Conservation (phyloP, 2,329 filamentous ascomycete genomes). For the Epichloe bromicola region DNA sequence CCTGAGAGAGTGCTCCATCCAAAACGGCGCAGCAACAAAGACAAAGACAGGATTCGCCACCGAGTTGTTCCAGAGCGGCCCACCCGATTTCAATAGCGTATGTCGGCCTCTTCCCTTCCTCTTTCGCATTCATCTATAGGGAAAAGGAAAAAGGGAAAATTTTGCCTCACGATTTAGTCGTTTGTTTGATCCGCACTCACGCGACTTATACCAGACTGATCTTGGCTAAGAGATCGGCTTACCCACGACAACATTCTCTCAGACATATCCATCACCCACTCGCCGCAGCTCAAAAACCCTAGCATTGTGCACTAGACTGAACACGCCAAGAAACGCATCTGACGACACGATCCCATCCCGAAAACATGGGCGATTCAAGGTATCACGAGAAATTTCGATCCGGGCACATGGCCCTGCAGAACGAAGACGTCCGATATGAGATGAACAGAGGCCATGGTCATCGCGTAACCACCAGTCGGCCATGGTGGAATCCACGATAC, state of each 20-base stretch:
- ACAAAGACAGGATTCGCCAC: no score
- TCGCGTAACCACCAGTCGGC: slow-evolving; percentile 14
- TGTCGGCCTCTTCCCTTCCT: background rate
- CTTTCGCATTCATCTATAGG: background rate
- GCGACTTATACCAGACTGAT: background rate
- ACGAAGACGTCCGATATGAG: slow-evolving; percentile 17
- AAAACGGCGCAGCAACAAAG: no score
- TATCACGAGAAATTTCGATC: slow-evolving; percentile 10
- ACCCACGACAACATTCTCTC: background rate
- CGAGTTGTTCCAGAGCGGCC: no score
- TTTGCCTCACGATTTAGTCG: background rate
- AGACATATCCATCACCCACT: background rate
- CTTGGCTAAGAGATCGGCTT: background rate
- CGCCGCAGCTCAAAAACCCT: no score
- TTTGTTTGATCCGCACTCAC: background rate
- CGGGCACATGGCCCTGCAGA: slow-evolving; percentile 13
- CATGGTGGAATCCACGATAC: slow-evolving; percentile 33
- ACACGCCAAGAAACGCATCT: background rate
- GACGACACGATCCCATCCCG: background rate
- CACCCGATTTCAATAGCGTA: no score
- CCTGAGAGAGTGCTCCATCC: no score
- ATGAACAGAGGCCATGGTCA: slow-evolving; percentile 10
- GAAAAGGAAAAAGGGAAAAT: background rate
- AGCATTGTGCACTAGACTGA: background rate
- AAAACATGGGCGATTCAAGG: background rate